A percentile compares a stretch with the other conserved stretches of the same genome.
These are phyloP conservation scores for Fraxinus sp. DNA, from an alignment of 305 asterid genomes.

Conservation along the genomic window DNA sequence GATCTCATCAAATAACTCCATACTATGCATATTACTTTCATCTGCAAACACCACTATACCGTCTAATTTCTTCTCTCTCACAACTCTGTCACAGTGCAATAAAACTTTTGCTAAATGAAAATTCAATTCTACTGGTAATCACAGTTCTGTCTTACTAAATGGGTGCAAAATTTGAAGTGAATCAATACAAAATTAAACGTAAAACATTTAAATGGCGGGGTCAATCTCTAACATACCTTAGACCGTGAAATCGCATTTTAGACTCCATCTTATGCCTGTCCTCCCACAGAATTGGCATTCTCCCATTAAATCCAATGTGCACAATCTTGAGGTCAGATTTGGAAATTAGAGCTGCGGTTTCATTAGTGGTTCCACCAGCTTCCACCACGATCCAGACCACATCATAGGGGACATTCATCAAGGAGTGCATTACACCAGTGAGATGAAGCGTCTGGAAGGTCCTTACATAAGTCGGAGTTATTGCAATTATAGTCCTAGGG, in stretches of 20 bases:
- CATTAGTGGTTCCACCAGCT: constrained; percentile 77
- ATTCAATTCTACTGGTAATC: constrained; percentile 15
- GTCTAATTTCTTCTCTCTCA: constrained; percentile 69
- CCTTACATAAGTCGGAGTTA: constrained; percentile 88
- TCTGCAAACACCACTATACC: constrained; percentile 90
- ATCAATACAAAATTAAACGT: not conserved
- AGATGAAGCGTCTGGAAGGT: constrained; percentile 95
- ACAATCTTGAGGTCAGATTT: constrained; percentile 65
- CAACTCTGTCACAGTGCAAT: constrained; percentile 51
- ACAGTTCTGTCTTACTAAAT: not conserved
- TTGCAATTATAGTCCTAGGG: constrained; percentile 68
- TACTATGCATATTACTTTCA: constrained; percentile 89
- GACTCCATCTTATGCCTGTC: constrained; percentile 80
- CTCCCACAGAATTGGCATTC: constrained; percentile 84
- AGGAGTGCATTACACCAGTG: constrained; percentile 88
- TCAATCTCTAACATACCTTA: constrained; percentile 48
- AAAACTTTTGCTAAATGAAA: constrained; percentile 27
- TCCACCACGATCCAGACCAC: constrained; percentile 92
- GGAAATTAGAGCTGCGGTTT: constrained; percentile 66
- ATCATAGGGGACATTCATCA: constrained; percentile 85
- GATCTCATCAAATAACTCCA: constrained; percentile 93
- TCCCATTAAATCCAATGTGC: constrained; percentile 64
- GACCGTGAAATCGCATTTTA: constrained; percentile 73
- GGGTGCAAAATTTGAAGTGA: not conserved
- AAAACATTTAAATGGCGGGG: not conserved